Evolutionary conservation across 2,329 filamentous ascomycete species (phyloP), one percentile per base, ranked within the genome.

Genomic region (Fusarium palustre): DNA sequence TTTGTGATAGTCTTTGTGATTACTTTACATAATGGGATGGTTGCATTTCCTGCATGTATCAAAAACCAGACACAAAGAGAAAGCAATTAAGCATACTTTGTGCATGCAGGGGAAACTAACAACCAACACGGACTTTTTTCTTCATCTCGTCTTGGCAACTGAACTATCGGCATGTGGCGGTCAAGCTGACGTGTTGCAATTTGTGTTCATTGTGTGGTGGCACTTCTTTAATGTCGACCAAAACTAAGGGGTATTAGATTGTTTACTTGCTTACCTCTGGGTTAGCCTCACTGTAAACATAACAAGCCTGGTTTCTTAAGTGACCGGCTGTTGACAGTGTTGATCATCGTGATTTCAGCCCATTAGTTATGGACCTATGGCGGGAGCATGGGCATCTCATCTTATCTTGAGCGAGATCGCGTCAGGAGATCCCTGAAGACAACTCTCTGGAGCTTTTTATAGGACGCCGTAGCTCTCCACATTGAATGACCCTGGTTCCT

Each of bases 161-260:
- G 36, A 49, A 56, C 55, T 55, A 54, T 50, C 55, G 34, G 39
- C 60, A 67, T 70, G 67, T 69, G 62, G 66, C 58, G 52, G 56
- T 42, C 58, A 46, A 64, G 63, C 69, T 62, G 50, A 64, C 61
- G 64, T 69, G 61, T 59, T 59, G 56, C 61, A 50, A 41, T 59
- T 49, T 56, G 59, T 56, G 59, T 55, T 61, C 34, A 60, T 60
- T 67, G 64, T 64, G 58, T 58, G 31, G 58, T 58, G 31, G 57
- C 48, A 20, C 34, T 31, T 34, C 24, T 52, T 52, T 48, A 48
- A 48, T 49, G 15, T 15, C 13, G 38, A 45, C 28, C 16, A 45
- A 48, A 25, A 25, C 18, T 11, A 25, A 39, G 50, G 33, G 24
- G 24, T 13, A 43, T 25, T n/a, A 13, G 30, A 15, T 52, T 64